Percentiles rank a stretch among this genome's conserved stretches.
Conservation (phyloP, 1,139 yeast species). For the Yamadazyma buinensis region DNA sequence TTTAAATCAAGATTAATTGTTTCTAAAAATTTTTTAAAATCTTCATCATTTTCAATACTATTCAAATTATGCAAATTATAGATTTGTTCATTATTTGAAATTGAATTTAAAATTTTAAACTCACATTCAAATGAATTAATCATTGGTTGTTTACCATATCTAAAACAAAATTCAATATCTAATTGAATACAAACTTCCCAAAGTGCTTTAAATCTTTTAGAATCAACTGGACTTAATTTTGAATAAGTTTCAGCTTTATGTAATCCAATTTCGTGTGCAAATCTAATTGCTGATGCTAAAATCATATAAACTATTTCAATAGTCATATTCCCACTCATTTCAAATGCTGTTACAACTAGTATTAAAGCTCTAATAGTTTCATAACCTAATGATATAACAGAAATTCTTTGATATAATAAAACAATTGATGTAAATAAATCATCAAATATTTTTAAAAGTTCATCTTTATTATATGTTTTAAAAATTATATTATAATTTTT, state of each 20-base stretch:
- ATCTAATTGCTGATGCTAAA: constrained; percentile 50
- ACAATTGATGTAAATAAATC: constrained; percentile 31
- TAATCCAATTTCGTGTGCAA: constrained; percentile 63
- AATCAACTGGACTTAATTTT: constrained; percentile 34
- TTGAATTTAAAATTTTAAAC: constrained; percentile 5
- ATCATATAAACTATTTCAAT: constrained; percentile 40
- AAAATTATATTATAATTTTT: not conserved
- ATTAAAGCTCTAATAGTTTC: constrained; percentile 48
- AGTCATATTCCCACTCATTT: constrained; percentile 36
- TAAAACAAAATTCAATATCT: constrained; percentile 54
- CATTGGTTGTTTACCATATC: constrained; percentile 59
- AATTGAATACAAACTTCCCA: constrained; percentile 55
- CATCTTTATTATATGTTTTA: constrained; percentile 8
- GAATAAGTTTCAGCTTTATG: constrained; percentile 53
- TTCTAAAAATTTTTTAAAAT: too few relatives aligned
- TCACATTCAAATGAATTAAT: constrained; percentile 28
- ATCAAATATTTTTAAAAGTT: constrained; percentile 18
- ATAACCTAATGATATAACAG: constrained; percentile 48
- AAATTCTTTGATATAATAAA: constrained; percentile 44
- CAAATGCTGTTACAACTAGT: constrained; percentile 41
- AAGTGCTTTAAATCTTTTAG: constrained; percentile 31
- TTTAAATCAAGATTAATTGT: not conserved
- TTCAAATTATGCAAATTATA: too few relatives aligned
- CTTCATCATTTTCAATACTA: too few relatives aligned
- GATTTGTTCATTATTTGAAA: not conserved